These are phyloP conservation scores for Aspergillus mulundensis DNA, from an alignment of 495 filamentous ascomycete species.

Conservation along the genomic window DNA sequence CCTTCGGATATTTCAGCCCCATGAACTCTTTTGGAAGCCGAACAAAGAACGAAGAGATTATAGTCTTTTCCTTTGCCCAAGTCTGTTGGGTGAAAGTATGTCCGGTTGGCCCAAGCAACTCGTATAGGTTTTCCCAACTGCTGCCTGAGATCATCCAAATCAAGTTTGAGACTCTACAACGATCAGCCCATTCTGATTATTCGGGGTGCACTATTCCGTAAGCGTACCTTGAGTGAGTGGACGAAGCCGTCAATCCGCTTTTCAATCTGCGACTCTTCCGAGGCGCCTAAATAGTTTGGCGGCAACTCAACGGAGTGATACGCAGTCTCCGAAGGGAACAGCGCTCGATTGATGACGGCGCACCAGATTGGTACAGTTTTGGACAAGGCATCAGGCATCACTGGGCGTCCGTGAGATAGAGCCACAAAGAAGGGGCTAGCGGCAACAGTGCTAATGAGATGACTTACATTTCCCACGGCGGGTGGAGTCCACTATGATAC, in stretches of 20 bases:
- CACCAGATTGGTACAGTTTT: constrained; percentile 97
- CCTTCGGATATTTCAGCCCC: constrained; percentile 63
- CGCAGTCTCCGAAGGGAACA: constrained; percentile 58
- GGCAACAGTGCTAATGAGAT: constrained; percentile 8
- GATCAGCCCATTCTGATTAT: constrained; percentile 14
- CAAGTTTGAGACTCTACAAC: constrained; percentile 45
- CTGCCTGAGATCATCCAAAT: constrained; percentile 35
- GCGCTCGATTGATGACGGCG: constrained; percentile 70
- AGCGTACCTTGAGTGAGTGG: constrained; percentile 49
- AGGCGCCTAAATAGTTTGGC: constrained; percentile 60
- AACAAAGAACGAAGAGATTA: constrained; percentile 72
- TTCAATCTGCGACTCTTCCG: constrained; percentile 78
- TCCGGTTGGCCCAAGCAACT: constrained; percentile 41
- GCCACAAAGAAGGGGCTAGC: constrained; percentile 9
- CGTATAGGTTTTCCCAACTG: constrained; percentile 39
- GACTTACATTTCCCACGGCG: constrained; percentile 75
- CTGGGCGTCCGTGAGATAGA: constrained; percentile 39
- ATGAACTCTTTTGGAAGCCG: constrained; percentile 64
- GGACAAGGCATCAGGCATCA: constrained; percentile 86
- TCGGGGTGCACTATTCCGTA: neutral
- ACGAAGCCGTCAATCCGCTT: constrained; percentile 64
- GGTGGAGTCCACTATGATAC: constrained; percentile 94
- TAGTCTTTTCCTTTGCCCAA: constrained; percentile 40
- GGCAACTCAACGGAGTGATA: constrained; percentile 59
- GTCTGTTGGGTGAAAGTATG: constrained; percentile 35